Evolutionary conservation across 129 eudicot species (phyloP), one percentile per base, ranked within the genome.

Genomic region (Helichrysum umbraculigerum): DNA sequence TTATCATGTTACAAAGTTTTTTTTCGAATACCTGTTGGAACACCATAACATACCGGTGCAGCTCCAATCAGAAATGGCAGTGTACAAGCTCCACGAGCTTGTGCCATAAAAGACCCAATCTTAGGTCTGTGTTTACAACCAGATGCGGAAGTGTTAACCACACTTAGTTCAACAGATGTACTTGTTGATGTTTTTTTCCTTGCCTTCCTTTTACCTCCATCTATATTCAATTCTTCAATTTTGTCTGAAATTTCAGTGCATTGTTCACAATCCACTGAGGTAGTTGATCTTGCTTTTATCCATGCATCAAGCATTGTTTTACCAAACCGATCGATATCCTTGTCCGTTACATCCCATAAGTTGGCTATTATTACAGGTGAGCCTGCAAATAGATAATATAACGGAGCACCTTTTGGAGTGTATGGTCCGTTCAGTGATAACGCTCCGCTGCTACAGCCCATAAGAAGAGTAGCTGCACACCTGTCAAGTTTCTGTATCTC

Each of bases 401-500:
- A 74, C 2, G 96, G 88, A 76, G 94, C 93, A 21, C 99, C 97
- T 62, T 78, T 87, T 44, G 99, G 99, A 34, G 86, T 66, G 75
- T 91, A 95, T 9, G 79, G 34, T 34, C 99, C 99, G 68, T 84
- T 85, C 39, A 91, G 68, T 5, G 81, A 77, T 66, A 95, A 73
- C 17, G 92, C 89, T 30, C 99, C 99, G 64, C 99, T 95, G 29
- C 97, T 89, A 78, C 99, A 95, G 66, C 99, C 99, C 88, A 95
- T 88, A 47, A 95, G 85, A 15, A 91, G 80, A 25, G 90, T 83
- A 29, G 96, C 97, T 59, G 99, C 96, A 77, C 97, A 95, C 19
- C 72, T 81, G 7, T 88, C 87, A 0, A 95, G 89, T 72, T 95
- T 88, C 69, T 87, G 86, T 54, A 95, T 86, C 80, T 95, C 91